Percentiles rank a stretch among this genome's conserved stretches.
Conservation (phyloP, 441 rosid genomes). For the Arabidopsis lyrata region DNA sequence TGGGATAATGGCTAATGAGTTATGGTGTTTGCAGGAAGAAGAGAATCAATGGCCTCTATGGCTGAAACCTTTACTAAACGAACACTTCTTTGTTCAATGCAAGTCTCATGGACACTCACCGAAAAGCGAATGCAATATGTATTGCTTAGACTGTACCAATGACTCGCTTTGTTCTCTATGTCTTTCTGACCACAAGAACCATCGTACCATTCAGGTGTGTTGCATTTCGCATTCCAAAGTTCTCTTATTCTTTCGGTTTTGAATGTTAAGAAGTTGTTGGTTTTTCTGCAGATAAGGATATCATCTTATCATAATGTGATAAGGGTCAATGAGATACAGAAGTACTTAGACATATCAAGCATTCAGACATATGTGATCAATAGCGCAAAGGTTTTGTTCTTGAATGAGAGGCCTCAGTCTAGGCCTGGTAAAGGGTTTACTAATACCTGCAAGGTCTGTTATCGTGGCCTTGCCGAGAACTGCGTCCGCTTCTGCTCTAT, state of each 20-base stretch:
- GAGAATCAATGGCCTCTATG: conserved; percentile 83
- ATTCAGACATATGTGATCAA: conserved; percentile 91
- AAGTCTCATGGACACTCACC: conserved; percentile 83
- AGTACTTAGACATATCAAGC: conserved; percentile 79
- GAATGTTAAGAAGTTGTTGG: not conserved
- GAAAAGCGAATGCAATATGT: conserved; percentile 96
- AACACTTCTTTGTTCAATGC: conserved; percentile 85
- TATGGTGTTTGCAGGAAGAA: conserved; percentile 50
- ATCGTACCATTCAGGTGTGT: conserved; percentile 85
- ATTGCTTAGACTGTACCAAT: conserved; percentile 81
- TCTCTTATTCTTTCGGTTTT: not conserved
- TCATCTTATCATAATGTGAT: conserved; percentile 97
- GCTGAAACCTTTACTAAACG: conserved; percentile 78
- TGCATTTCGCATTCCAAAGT: not conserved
- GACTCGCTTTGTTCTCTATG: conserved; percentile 86
- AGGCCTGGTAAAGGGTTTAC: conserved; percentile 94
- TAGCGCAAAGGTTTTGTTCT: conserved; percentile 90
- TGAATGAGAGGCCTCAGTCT: conserved; percentile 92
- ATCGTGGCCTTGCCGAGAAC: conserved; percentile 88
- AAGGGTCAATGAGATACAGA: conserved; percentile 86
- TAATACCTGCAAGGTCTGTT: conserved; percentile 91
- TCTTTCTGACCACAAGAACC: conserved; percentile 74
- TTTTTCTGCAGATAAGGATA: conserved; percentile 76
- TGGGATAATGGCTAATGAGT: conserved; percentile 22
- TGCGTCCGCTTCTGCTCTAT: conserved; percentile 94